phyloP scores from a whole-genome alignment of 2,329 filamentous ascomycete species.

The Blastomyces gilchristii region DNA sequence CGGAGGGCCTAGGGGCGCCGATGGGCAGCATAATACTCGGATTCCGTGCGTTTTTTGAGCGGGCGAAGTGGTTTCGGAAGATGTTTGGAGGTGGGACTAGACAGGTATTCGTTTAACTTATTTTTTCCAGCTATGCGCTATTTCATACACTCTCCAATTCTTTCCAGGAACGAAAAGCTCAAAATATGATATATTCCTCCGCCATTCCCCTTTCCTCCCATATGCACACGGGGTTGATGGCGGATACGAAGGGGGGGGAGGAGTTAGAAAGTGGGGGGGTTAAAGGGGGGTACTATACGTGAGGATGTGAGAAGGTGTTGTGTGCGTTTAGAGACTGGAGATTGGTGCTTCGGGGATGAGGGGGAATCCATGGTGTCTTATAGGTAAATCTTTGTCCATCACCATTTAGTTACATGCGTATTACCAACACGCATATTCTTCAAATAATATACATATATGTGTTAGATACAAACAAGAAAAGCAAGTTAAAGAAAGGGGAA shows the following conservation, averaged over 20 bases:
- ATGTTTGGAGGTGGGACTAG: conserved; percentile 27
- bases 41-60: conserved; percentile 21
- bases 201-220: too few relatives aligned
- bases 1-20: conserved; percentile 27
- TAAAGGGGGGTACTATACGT: conserved; percentile 13
- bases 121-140: not conserved
- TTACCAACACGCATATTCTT: not conserved
- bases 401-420: not conserved
- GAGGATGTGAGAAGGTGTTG: not conserved
- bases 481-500: not conserved
- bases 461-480: not conserved
- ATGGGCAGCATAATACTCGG: conserved; percentile 26
- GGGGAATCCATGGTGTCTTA: not conserved
- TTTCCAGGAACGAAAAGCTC: not conserved
- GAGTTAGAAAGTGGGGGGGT: conserved; percentile 14
- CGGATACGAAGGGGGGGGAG: conserved; percentile 17
- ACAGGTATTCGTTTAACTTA: conserved; percentile 16
- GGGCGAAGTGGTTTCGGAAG: conserved; percentile 25
- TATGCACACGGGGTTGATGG: conserved; percentile 17
- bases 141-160: not conserved
- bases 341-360: not conserved
- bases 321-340: not conserved
- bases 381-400: not conserved
- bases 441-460: not conserved
- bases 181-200: not conserved